Evolutionary conservation across 768 basidiomycete genomes (phyloP).

Genomic region (Postia placenta): DNA sequence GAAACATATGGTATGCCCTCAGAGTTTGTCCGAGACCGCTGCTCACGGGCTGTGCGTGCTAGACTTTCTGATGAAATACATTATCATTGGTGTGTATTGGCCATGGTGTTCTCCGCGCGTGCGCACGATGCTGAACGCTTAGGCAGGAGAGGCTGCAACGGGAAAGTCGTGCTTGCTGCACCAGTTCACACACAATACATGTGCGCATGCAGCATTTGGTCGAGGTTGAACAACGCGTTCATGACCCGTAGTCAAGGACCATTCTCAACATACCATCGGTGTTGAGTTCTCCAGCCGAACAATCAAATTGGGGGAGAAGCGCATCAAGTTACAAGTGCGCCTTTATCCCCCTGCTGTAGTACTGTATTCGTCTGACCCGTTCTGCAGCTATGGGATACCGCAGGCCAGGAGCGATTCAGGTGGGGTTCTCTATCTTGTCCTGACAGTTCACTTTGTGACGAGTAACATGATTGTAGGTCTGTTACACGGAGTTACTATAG

Average conservation of each 20-base stretch:
- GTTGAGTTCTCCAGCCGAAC: slow-evolving; percentile 97
- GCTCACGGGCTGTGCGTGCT: neutral
- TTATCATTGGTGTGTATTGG: slow-evolving; percentile 72
- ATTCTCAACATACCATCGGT: slow-evolving; percentile 97
- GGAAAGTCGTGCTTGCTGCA: slow-evolving; percentile 97
- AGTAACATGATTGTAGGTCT: slow-evolving; percentile 42
- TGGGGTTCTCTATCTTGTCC: slow-evolving; percentile 26
- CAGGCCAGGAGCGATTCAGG: slow-evolving; percentile 94
- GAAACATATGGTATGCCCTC: slow-evolving; percentile 80
- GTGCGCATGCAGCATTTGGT: slow-evolving; percentile 42
- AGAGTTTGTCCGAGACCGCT: neutral
- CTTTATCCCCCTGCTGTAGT: too few species aligned
- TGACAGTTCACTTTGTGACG: slow-evolving; percentile 13
- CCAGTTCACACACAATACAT: slow-evolving; percentile 93
- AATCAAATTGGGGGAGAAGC: slow-evolving; percentile 87
- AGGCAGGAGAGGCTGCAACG: slow-evolving; percentile 86
- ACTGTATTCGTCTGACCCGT: slow-evolving; percentile 5
- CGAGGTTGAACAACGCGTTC: slow-evolving; percentile 2
- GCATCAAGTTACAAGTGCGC: slow-evolving; percentile 94
- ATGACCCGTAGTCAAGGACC: slow-evolving; percentile 72
- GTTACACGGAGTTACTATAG: slow-evolving; percentile 96
- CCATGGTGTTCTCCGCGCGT: neutral
- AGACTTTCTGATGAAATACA: slow-evolving; percentile 99
- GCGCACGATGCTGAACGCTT: neutral
- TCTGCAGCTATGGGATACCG: slow-evolving; percentile 91